Evolutionary conservation across 441 rosid species (phyloP).

Genomic region (Caryocar brasiliense): DNA sequence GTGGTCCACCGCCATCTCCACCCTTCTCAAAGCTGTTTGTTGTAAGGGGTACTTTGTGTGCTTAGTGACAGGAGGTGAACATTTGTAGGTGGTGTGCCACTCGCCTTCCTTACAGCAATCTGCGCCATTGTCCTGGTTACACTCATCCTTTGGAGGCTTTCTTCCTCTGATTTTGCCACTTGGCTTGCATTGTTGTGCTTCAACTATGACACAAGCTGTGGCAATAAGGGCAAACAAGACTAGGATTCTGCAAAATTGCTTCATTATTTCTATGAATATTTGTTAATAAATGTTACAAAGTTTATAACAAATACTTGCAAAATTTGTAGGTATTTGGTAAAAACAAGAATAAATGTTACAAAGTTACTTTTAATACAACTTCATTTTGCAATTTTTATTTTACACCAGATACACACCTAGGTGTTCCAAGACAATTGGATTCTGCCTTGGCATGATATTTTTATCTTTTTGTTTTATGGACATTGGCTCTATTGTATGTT

Average conservation of each 20-base stretch:
- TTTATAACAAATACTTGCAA: too few relatives aligned
- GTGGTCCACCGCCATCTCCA: conserved; percentile 5
- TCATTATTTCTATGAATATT: too few relatives aligned
- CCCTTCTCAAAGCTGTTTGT: conserved; percentile 1
- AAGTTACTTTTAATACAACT: too few relatives aligned
- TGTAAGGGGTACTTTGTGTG: conserved; percentile 4
- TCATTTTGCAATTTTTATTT: too few relatives aligned
- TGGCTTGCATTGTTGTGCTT: conserved; percentile 1
- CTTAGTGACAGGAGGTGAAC: not conserved
- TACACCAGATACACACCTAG: too few relatives aligned
- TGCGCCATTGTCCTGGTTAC: not conserved
- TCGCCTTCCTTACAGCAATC: conserved; percentile 1
- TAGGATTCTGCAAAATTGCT: not conserved
- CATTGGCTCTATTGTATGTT: too few relatives aligned
- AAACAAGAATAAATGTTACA: too few relatives aligned
- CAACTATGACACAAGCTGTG: not conserved
- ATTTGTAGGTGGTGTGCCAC: not conserved
- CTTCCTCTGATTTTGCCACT: not conserved
- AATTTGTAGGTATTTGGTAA: too few relatives aligned
- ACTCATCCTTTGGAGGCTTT: not conserved
- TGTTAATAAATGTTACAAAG: too few relatives aligned
- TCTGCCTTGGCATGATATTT: too few relatives aligned
- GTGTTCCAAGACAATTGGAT: too few relatives aligned
- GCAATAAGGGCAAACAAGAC: not conserved
- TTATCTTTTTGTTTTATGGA: too few relatives aligned